phyloP scores from a whole-genome alignment of 257 asterid species.

The Sherardia arvensis region DNA sequence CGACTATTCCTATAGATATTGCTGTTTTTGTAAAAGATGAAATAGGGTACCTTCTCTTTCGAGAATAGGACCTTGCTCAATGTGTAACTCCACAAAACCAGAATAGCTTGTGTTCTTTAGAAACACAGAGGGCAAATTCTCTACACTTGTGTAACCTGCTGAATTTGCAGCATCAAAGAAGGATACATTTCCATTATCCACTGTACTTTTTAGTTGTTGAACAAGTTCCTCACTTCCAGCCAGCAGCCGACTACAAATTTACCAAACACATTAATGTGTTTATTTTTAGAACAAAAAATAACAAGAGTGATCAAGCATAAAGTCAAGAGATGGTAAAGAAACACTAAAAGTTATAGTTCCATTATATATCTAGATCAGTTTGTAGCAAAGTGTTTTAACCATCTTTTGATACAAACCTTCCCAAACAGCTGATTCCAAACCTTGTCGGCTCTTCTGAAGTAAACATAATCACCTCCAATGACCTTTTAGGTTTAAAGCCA shows the following conservation, averaged over 20 bases:
- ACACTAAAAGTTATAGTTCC: no score
- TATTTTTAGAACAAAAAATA: neutral
- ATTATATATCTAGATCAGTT: neutral
- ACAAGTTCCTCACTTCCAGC: conserved; percentile 72
- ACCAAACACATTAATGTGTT: neutral
- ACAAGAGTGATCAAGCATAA: neutral
- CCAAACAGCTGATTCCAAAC: conserved; percentile 91
- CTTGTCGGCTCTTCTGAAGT: conserved; percentile 99
- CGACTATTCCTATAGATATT: neutral
- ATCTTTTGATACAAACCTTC: conserved; percentile 49
- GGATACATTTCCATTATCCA: conserved; percentile 50
- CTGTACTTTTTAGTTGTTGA: conserved; percentile 48
- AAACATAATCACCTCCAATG: conserved; percentile 90
- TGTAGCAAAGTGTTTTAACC: neutral
- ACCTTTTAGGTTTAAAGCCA: conserved; percentile 82
- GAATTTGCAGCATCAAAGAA: conserved; percentile 68
- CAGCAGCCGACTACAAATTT: conserved; percentile 69
- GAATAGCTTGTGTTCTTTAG: conserved; percentile 65
- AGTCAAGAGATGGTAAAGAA: neutral
- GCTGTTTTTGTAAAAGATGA: neutral
- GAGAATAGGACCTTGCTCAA: conserved; percentile 95
- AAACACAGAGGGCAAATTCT: conserved; percentile 51
- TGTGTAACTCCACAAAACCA: conserved; percentile 80
- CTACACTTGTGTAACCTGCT: conserved; percentile 52
- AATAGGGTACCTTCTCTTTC: conserved; percentile 73